Base-by-base conservation (phyloP, 2,329 filamentous ascomycete genomes). In the Sporothrix phasma region DNA sequence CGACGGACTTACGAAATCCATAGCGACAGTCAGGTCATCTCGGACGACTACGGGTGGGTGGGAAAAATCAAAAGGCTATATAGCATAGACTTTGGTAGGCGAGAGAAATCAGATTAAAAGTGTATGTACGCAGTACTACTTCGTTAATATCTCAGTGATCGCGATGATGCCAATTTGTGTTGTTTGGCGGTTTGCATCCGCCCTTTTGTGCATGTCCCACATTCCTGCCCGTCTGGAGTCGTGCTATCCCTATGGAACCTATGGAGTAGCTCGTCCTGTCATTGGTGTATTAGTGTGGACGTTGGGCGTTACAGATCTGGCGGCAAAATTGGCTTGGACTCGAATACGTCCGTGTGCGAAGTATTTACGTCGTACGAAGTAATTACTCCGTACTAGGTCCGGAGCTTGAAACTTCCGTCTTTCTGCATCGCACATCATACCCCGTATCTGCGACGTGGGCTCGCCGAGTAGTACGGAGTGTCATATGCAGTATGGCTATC, bases 1-100 rank as follows among this genome's bases (percentile, higher is more conserved):
- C 37, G 15, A 29, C n/a, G n/a, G n/a, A 74, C 81, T 76, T 68
- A 84, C 81, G 77, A 84, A 84, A 74, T 84, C 81, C 81, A 84
- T 84, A 72, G 72, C 74, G 74, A 73, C 74, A 69, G 72, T 72
- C 73, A 73, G 75, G 74, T 75, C 80, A 81, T 82, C 71, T 76
- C 81, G 69, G 67, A 22, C 15, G 29, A 22, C 31, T 61, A 29
- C 56, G 53, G 26, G 54, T 15, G 19, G 19, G 29, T 34, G 47
- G 3, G 17, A 31, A 26, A 22, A 22, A 47, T 5, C 22, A 31
- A 26, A 22, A 22, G 58, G 19, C n/a, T n/a, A n/a, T n/a, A n/a
- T n/a, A n/a, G n/a, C n/a, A n/a, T n/a, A n/a, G 26, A 56, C 29
- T 61, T 19, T 26, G 46, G 15, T 45, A 10, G 34, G 8, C 3